Percentiles rank a stretch among this genome's conserved stretches.
Evolutionary conservation across 1,284 basidiomycete genomes (phyloP).

Genomic region (Microbotryum silenes-acaulis): DNA sequence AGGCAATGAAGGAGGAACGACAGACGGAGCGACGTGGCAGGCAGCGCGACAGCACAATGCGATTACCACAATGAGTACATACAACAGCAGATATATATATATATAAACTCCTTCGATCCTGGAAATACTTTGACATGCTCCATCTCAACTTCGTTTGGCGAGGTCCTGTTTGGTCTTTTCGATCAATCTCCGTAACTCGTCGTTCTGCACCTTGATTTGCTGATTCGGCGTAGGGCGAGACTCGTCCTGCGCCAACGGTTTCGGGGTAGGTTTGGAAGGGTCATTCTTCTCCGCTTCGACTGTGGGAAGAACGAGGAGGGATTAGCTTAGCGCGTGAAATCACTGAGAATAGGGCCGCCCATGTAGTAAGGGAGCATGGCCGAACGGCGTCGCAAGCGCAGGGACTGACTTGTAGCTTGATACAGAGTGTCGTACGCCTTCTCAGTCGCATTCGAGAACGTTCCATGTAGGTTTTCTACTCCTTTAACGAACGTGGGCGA

Average conservation of each 20-base stretch:
- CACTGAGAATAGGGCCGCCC: no score
- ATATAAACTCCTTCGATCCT: no score
- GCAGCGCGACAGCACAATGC: no score
- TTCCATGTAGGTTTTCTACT: slow-evolving; percentile 10
- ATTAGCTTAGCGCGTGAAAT: no score
- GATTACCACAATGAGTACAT: no score
- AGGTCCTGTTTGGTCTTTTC: slow-evolving; percentile 10
- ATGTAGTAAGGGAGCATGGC: no score
- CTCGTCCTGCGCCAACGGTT: slow-evolving; percentile 6
- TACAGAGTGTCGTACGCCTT: slow-evolving; percentile 18
- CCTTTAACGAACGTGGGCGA: slow-evolving; percentile 3
- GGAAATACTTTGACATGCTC: no score
- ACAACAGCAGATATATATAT: no score
- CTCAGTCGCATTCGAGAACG: slow-evolving; percentile 6
- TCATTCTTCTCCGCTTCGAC: slow-evolving; percentile 10
- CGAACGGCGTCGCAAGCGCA: background rate
- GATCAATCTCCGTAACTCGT: slow-evolving; percentile 10
- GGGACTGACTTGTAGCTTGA: slow-evolving; percentile 9
- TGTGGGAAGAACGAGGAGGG: background rate
- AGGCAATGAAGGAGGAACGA: no score
- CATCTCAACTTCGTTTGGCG: no score
- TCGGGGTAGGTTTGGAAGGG: slow-evolving; percentile 1
- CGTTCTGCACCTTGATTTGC: slow-evolving; percentile 13
- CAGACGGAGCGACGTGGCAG: no score
- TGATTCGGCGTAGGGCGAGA: slow-evolving; percentile 9